Conservation (phyloP, 2,329 filamentous ascomycete species). For the Fusarium hainanense region DNA sequence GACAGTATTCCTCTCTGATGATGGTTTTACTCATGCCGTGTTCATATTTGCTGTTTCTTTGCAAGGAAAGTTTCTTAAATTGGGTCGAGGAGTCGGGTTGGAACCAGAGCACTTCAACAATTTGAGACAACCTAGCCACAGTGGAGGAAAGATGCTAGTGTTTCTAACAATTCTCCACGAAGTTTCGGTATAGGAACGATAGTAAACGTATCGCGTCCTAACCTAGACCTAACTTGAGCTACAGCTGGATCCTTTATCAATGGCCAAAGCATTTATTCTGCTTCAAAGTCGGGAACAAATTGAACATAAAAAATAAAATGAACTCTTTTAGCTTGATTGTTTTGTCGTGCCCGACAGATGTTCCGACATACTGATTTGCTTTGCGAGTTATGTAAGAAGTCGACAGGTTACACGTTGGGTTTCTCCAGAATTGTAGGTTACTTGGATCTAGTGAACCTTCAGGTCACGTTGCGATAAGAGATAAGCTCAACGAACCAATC, state of each 20-base stretch:
- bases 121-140: not conserved
- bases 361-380: rapidly evolving
- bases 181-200: rapidly evolving
- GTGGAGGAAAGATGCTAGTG: not conserved
- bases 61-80: not conserved
- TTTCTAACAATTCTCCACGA: rapidly evolving
- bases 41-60: not conserved
- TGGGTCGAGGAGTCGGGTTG: not conserved
- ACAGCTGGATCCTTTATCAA: not conserved
- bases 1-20: not conserved
- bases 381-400: rapidly evolving
- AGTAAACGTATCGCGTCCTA: not conserved
- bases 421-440: no score
- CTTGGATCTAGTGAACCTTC: not conserved
- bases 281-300: rapidly evolving
- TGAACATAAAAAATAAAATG: not conserved
- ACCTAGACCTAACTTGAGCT: not conserved
- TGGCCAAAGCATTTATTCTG: not conserved
- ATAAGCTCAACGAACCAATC: not conserved
- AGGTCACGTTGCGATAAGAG: not conserved
- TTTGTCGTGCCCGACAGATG: no score
- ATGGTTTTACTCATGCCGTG: not conserved
- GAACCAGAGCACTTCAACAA: not conserved
- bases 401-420: rapidly evolving
- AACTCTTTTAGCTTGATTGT: no score